A percentile compares a stretch with the other conserved stretches of the same genome.
Evolutionary conservation across 306 rosid species (phyloP).

Genomic region (Corylus heterophylla): DNA sequence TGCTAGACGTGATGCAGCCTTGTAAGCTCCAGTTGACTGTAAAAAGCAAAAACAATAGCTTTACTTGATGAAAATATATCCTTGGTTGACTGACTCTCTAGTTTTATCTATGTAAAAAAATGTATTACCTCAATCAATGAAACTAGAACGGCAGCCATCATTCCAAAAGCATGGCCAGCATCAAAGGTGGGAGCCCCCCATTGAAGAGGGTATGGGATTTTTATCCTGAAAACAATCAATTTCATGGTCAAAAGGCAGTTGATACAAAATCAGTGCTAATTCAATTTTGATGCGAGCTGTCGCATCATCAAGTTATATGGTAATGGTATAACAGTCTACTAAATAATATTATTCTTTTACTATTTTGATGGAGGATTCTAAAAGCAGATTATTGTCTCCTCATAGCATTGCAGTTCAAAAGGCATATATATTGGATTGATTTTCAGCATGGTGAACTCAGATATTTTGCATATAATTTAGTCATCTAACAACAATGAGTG

Average conservation of each 20-base stretch:
- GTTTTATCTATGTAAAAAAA: neutral
- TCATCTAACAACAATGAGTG: no score
- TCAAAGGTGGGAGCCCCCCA: constrained; percentile 99
- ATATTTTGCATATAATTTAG: no score
- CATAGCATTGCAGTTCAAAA: no score
- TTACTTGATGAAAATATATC: neutral
- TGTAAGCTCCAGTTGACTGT: constrained; percentile 97
- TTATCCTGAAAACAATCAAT: constrained; percentile 61
- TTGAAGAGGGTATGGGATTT: constrained; percentile 92
- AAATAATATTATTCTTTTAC: no score
- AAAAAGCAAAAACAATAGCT: constrained; percentile 11
- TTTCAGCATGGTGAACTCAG: no score
- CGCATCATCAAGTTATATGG: no score
- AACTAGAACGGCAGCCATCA: constrained; percentile 98
- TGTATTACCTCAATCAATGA: constrained; percentile 83
- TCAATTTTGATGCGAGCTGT: no score
- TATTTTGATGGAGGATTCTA: no score
- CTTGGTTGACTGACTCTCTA: neutral
- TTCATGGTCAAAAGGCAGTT: constrained; percentile 18
- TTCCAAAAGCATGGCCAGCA: constrained; percentile 90
- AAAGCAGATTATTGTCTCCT: no score
- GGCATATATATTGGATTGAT: neutral
- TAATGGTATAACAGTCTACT: no score
- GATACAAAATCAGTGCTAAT: neutral
- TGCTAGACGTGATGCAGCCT: constrained; percentile 93